Evolutionary conservation across 1,284 basidiomycete species (phyloP).

Genomic region (Naganishia sp.): DNA sequence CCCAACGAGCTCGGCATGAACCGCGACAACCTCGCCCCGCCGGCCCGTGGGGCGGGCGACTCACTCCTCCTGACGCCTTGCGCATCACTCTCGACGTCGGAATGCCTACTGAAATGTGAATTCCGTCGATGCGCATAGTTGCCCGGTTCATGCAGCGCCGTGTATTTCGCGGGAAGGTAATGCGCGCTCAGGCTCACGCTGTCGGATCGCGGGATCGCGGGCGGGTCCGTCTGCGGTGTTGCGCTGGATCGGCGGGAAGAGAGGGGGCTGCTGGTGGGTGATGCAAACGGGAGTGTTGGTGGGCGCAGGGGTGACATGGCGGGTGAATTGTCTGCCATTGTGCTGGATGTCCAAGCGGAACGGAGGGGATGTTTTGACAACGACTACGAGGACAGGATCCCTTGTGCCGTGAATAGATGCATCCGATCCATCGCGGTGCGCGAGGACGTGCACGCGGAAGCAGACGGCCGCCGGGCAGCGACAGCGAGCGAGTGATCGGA

Average conservation of each 20-base stretch:
- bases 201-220: background rate
- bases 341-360: too few species aligned
- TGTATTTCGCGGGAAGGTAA: slow-evolving; percentile 68
- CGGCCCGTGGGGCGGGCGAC: background rate
- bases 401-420: too few species aligned
- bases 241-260: slow-evolving; percentile 7
- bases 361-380: too few species aligned
- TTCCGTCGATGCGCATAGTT: slow-evolving; percentile 49
- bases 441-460: too few species aligned
- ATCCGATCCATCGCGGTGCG: too few species aligned
- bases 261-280: background rate
- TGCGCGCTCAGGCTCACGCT: slow-evolving; percentile 40
- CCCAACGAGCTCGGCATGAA: background rate
- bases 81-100: background rate
- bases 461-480: too few species aligned
- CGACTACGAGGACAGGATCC: too few species aligned
- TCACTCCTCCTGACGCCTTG: slow-evolving; percentile 28
- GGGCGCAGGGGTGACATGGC: slow-evolving; percentile 11
- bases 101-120: slow-evolving; percentile 5
- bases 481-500: background rate
- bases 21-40: background rate
- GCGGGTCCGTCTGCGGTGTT: background rate
- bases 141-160: slow-evolving; percentile 56
- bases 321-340: background rate
- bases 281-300: slow-evolving; percentile 19